A percentile compares a stretch with the other conserved stretches of the same genome.
Evolutionary conservation across 352 stramenopile genomes (phyloP).

Genomic region (Phytopythium kandeliae): DNA sequence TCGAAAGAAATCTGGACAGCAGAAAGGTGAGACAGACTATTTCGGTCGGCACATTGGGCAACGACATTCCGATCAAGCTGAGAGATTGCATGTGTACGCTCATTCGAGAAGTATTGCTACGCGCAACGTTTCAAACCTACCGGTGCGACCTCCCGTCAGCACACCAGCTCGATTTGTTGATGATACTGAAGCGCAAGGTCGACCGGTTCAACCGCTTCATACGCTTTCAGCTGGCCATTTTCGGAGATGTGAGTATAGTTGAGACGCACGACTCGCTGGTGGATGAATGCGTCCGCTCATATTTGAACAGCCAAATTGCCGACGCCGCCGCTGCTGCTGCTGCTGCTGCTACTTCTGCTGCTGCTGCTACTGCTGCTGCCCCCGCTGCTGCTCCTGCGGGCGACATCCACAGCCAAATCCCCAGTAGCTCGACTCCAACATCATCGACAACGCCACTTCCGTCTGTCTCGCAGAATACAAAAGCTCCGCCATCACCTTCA

Average conservation of each 20-base stretch:
- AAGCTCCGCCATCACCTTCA: too few relatives aligned
- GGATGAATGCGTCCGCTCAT: neutral
- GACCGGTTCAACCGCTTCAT: slow-evolving; percentile 3
- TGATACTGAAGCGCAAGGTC: neutral
- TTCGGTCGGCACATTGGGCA: too few relatives aligned
- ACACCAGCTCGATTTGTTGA: neutral
- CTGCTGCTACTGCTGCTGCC: too few relatives aligned
- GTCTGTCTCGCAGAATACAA: neutral
- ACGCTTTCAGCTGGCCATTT: slow-evolving; percentile 2
- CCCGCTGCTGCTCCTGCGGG: too few relatives aligned
- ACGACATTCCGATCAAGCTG: neutral
- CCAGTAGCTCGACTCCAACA: neutral
- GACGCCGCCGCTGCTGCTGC: neutral
- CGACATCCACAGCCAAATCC: too few relatives aligned
- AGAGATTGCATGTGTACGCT: neutral
- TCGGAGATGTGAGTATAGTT: neutral
- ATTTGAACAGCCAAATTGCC: neutral
- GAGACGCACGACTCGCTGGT: slow-evolving; percentile 2
- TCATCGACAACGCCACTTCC: neutral
- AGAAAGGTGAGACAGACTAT: too few relatives aligned
- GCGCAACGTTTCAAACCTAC: too few relatives aligned
- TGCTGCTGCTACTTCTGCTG: too few relatives aligned
- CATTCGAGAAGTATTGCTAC: neutral
- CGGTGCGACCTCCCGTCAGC: neutral
- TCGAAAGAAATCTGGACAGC: too few relatives aligned